phyloP scores from a whole-genome alignment of 1,284 basidiomycete genomes.

The Vanrija sp. region DNA sequence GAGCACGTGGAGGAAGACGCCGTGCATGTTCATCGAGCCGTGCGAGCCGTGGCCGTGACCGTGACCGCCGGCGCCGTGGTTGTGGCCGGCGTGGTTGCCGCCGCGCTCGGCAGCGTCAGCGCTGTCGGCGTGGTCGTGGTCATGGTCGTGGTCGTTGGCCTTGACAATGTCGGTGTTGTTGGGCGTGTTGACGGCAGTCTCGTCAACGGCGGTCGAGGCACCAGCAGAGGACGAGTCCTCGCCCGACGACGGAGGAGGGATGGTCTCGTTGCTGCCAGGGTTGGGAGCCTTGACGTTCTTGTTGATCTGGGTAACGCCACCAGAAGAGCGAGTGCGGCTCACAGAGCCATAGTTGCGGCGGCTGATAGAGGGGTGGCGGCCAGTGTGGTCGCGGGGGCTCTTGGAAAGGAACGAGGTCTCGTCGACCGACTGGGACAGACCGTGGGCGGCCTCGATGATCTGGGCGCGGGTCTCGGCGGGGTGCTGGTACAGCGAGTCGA shows the following conservation, averaged over 20 bases:
- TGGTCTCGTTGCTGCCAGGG: slow-evolving; percentile 32
- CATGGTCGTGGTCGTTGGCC: slow-evolving; percentile 20
- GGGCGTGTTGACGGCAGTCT: slow-evolving; percentile 5
- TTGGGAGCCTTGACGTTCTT: slow-evolving; percentile 15
- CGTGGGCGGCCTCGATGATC: slow-evolving; percentile 73
- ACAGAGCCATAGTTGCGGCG: slow-evolving; percentile 17
- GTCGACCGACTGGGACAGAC: slow-evolving; percentile 29
- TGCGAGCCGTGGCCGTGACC: slow-evolving; percentile 57
- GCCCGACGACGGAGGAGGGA: slow-evolving; percentile 14
- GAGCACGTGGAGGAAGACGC: slow-evolving; percentile 87
- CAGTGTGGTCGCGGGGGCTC: slow-evolving; percentile 23
- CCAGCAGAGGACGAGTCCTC: slow-evolving; percentile 7
- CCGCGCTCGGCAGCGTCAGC: slow-evolving; percentile 24
- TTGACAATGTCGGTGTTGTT: slow-evolving; percentile 24
- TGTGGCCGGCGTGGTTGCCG: slow-evolving; percentile 23
- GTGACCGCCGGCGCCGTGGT: slow-evolving; percentile 15
- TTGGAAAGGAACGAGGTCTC: slow-evolving; percentile 21
- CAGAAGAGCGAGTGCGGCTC: slow-evolving; percentile 18
- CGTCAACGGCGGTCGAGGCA: slow-evolving; percentile 13
- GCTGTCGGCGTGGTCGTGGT: slow-evolving; percentile 20
- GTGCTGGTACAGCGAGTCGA: slow-evolving; percentile 55
- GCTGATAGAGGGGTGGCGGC: slow-evolving; percentile 16
- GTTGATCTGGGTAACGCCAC: too few species aligned
- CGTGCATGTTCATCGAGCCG: slow-evolving; percentile 94
- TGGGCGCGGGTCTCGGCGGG: slow-evolving; percentile 84